Conservation (phyloP, 106 monocot genomes). For the Apostasia shenzhenica region DNA sequence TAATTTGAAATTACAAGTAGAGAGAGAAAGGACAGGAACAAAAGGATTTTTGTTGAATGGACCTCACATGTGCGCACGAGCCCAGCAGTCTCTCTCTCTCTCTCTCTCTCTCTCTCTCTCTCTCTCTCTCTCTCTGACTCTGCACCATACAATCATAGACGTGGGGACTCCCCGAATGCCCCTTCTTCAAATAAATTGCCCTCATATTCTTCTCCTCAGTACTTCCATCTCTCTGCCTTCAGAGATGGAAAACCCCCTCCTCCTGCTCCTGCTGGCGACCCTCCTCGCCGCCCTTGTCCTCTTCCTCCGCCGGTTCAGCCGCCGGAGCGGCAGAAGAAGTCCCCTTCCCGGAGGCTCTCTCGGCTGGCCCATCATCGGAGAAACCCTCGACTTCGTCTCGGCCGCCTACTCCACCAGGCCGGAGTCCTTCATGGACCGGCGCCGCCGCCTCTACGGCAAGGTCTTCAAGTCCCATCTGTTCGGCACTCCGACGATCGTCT, state of each 20-base stretch:
- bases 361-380: constrained; percentile 86
- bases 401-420: constrained; percentile 69
- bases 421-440: constrained; percentile 86
- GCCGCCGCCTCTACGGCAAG: constrained; percentile 62
- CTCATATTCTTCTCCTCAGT: neutral
- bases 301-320: neutral
- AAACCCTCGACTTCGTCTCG: constrained; percentile 88
- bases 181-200: neutral
- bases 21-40: too few relatives aligned
- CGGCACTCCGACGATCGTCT: constrained; percentile 73
- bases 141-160: constrained; percentile 9
- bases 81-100: neutral
- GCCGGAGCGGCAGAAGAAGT: neutral
- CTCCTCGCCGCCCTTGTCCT: neutral
- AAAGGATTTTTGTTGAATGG: neutral
- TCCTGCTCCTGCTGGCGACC: neutral
- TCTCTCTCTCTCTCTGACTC: neutral
- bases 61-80: constrained; percentile 11
- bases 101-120: neutral
- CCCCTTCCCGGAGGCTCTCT: constrained; percentile 51
- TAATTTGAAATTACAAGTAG: too few relatives aligned
- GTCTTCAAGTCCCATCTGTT: constrained; percentile 94
- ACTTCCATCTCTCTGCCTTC: neutral
- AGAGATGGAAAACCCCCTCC: neutral
- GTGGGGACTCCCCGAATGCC: neutral